A percentile compares a stretch with the other conserved stretches of the same genome.
Evolutionary conservation across 257 asterid species (phyloP).

Genomic region (Linderniella brevidens): DNA sequence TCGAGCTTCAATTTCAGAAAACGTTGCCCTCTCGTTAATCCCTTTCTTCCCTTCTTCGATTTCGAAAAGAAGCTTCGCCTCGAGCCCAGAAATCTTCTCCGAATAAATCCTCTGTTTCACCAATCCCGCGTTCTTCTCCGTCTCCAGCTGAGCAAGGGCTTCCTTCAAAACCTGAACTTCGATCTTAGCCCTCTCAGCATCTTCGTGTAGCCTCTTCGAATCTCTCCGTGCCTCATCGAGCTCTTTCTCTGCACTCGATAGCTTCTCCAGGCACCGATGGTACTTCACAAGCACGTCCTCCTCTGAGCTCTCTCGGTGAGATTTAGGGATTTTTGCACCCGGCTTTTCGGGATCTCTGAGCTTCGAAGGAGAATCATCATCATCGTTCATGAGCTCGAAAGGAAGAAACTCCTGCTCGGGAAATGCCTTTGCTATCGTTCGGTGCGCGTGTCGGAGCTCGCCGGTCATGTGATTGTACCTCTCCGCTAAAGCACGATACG

Average conservation of each 20-base stretch:
- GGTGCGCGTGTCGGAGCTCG: constrained; percentile 80
- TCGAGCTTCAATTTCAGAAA: constrained; percentile 41
- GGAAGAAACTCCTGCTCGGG: constrained; percentile 67
- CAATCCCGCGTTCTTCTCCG: constrained; percentile 38
- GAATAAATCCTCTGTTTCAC: constrained; percentile 33
- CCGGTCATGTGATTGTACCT: constrained; percentile 74
- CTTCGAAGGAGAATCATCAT: constrained; percentile 19
- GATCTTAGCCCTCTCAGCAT: constrained; percentile 39
- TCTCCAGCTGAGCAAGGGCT: constrained; percentile 42
- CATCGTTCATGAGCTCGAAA: constrained; percentile 15
- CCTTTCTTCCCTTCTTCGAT: constrained; percentile 23
- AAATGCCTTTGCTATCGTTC: constrained; percentile 70
- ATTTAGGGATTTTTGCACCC: not conserved
- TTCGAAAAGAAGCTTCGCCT: constrained; percentile 28
- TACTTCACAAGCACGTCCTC: constrained; percentile 47
- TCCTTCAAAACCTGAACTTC: constrained; percentile 60
- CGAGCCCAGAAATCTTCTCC: constrained; percentile 40
- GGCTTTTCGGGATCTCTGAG: constrained; percentile 11
- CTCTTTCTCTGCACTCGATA: constrained; percentile 35
- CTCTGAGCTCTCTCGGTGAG: constrained; percentile 14
- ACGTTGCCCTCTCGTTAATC: constrained; percentile 19
- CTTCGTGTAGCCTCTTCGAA: constrained; percentile 32
- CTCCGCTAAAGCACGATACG: constrained; percentile 86
- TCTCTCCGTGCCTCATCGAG: constrained; percentile 35
- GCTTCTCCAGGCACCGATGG: constrained; percentile 43